These are phyloP conservation scores for Ophiostoma montium DNA, from an alignment of 2,329 filamentous ascomycete species.

Conservation along the genomic window DNA sequence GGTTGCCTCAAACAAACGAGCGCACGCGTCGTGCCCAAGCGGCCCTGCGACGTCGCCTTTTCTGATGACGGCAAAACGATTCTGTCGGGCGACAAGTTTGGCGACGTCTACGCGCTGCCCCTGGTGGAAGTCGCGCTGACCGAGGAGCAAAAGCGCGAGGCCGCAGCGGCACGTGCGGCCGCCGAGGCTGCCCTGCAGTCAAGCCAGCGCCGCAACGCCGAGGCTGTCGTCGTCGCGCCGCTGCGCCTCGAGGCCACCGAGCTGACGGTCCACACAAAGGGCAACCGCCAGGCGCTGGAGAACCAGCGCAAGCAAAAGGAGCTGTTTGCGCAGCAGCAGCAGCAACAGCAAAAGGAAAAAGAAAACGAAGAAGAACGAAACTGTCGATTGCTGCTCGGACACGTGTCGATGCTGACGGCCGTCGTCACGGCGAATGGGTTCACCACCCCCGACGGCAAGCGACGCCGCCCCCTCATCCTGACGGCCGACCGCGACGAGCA, in stretches of 20 bases:
- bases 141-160: background rate
- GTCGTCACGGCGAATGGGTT: slow-evolving; percentile 39
- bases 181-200: background rate
- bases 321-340: slow-evolving; percentile 14
- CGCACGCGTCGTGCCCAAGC: slow-evolving; percentile 73
- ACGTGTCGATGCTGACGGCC: slow-evolving; percentile 89
- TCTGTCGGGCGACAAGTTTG: slow-evolving; percentile 85
- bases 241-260: slow-evolving; percentile 32
- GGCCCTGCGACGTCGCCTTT: slow-evolving; percentile 63
- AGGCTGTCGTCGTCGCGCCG: slow-evolving; percentile 25
- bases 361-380: no score
- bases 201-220: slow-evolving; percentile 6
- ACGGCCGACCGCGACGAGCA: slow-evolving; percentile 52
- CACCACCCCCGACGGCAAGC: no score
- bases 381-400: slow-evolving; percentile 62
- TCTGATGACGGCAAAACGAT: slow-evolving; percentile 58
- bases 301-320: slow-evolving; percentile 39
- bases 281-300: slow-evolving; percentile 46
- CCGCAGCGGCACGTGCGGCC: background rate
- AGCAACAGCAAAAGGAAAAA: no score
- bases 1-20: slow-evolving; percentile 54
- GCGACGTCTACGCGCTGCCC: slow-evolving; percentile 84
- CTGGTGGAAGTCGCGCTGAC: slow-evolving; percentile 31
- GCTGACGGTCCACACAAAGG: slow-evolving; percentile 48
- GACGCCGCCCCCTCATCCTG: slow-evolving; percentile 34